Conservation (phyloP, 129 eudicot species). For the Flaveria trinervia region DNA sequence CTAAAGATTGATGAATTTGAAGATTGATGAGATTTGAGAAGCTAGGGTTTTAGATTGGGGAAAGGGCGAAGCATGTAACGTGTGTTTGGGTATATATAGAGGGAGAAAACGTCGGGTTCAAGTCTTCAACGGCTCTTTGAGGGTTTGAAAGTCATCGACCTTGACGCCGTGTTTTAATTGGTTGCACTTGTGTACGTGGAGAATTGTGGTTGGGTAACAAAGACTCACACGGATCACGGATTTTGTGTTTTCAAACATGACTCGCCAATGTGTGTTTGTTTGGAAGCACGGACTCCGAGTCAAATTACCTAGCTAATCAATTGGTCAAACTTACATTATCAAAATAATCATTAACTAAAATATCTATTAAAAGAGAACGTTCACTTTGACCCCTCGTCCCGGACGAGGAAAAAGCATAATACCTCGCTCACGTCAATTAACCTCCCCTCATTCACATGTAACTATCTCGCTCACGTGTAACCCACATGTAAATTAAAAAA, state of each 20-base stretch:
- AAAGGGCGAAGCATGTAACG: not conserved
- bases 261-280: not conserved
- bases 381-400: too few species aligned
- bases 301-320: too few species aligned
- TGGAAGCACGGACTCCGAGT: too few species aligned
- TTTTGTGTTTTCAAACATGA: not conserved
- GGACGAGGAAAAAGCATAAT: too few species aligned
- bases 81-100: conserved; percentile 15
- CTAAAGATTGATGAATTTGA: too few species aligned
- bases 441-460: too few species aligned
- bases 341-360: too few species aligned
- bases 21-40: not conserved
- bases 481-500: too few species aligned
- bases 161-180: conserved; percentile 32
- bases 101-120: conserved; percentile 8
- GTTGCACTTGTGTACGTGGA: not conserved
- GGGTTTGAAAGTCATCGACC: conserved; percentile 25
- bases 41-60: conserved; percentile 23
- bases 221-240: conserved; percentile 38
- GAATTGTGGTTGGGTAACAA: conserved; percentile 36
- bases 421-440: too few species aligned
- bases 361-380: too few species aligned
- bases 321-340: too few species aligned
- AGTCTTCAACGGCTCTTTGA: not conserved
- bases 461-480: too few species aligned